Conservation (phyloP, 2,329 filamentous ascomycete genomes). For the Trichoderma koningiopsis region DNA sequence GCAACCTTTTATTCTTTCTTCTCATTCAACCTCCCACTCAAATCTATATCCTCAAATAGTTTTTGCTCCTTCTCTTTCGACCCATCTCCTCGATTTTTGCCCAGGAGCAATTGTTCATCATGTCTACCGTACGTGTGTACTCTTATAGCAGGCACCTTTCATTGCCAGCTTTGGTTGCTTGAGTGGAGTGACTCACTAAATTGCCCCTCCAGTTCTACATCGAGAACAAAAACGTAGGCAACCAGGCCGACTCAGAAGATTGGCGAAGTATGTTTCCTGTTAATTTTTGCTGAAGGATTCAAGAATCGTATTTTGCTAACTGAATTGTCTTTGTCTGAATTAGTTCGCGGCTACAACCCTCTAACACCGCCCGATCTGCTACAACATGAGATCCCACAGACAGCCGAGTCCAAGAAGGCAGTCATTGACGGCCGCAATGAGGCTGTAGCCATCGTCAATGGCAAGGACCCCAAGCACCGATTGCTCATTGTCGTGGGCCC, state of each 20-base stretch:
- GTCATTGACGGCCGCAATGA: slow-evolving; percentile 65
- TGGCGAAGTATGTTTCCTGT: slow-evolving; percentile 68
- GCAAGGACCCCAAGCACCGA: slow-evolving; percentile 61
- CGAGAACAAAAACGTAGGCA: slow-evolving; percentile 77
- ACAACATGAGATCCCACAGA: slow-evolving; percentile 82
- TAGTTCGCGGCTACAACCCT: slow-evolving; percentile 88
- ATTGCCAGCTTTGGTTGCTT: slow-evolving; percentile 20
- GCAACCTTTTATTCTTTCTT: slow-evolving; percentile 6
- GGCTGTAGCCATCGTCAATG: slow-evolving; percentile 68
- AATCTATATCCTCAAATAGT: neutral
- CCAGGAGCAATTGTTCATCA: neutral
- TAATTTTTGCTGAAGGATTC: neutral
- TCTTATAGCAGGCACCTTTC: neutral
- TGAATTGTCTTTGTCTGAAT: slow-evolving; percentile 26
- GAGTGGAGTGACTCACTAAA: slow-evolving; percentile 31
- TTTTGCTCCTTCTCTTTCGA: neutral
- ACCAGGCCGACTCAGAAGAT: slow-evolving; percentile 73
- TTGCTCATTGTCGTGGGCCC: slow-evolving; percentile 82
- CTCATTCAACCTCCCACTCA: neutral
- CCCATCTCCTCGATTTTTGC: neutral
- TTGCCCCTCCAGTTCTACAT: slow-evolving; percentile 63
- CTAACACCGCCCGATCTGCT: slow-evolving; percentile 91
- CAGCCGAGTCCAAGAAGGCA: slow-evolving; percentile 58
- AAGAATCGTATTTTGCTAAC: slow-evolving; percentile 20
- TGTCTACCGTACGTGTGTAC: slow-evolving; percentile 20